Base-by-base conservation (phyloP, 2,329 filamentous ascomycete genomes). In the Calonectria pauciramosa region DNA sequence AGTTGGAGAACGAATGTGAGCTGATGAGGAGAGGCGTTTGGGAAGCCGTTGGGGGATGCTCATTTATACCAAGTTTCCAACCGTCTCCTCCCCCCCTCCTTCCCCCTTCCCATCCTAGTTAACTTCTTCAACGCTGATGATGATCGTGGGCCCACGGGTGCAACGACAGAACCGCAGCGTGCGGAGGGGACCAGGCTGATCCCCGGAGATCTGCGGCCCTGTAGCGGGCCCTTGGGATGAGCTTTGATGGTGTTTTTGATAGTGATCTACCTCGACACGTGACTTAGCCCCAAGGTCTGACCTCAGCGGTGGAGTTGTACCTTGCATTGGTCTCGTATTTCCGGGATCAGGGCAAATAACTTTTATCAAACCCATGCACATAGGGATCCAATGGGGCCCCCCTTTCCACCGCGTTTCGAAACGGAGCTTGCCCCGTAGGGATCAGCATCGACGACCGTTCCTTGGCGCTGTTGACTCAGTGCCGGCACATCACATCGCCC, bases 241-340 rank as follows among this genome's bases (percentile, higher is more conserved):
- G 56, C 56, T 63, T 41, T 63, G 56, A 41, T 63, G 56, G 56
- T 63, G 56, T 63, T 63, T 63, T 63, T 63, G 56, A 63, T 63
- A 63, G 26, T 63, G 56, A 63, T 63, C 56, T 41, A 38, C 56
- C 56, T 13, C 23, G 2, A 14, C 56, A 63, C 56, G 56, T 63
- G 56, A 63, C 8, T 63, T 63, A 63, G 56, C 44, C 14, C n/a
- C 38, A n/a, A 26, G 23, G 34, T 63, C 56, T 28, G 28, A 34
- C 52, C 52, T 56, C 28, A 34, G 18, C 8, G 30, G 56, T 41
- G 56, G 56, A 28, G 6, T 38, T 16, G 56, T 63, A 63, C 56
- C 56, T 63, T 63, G 56, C 56, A 63, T 63, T 20, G 23, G 56
- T 0, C 56, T 63, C 56, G 56, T 63, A 63, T 63, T 63, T 41